Evolutionary conservation across 352 stramenopile species (phyloP), one percentile per base, ranked within the genome.

Genomic region (Phytophthora cajani): DNA sequence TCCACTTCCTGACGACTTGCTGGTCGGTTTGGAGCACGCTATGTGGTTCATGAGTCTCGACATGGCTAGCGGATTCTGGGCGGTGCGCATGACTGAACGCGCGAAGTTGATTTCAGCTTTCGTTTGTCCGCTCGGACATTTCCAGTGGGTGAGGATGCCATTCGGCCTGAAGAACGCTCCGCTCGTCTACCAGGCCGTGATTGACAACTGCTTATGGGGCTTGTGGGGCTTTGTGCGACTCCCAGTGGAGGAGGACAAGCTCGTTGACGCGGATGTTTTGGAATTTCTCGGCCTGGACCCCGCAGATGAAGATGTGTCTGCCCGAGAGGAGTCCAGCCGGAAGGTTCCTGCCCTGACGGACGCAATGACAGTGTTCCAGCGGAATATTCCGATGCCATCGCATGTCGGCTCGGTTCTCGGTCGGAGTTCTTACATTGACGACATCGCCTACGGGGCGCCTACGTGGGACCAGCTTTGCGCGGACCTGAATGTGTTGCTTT

Each of bases 141-240:
- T 60, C 11, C 53, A 59, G 53, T 59, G 53, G 53, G 25, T 59
- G 8, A 12, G 53, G 5, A 59, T 59, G 53, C 53, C 33, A 5
- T 59, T 59, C 3, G 53, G 53, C 12, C 17, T 59, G 10, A 59
- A 36, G 33, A 59, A 59, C 8, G 53, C 53, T 3, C 53, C 32
- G 2, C 19, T 46, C 4, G 10, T 59, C 3, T 59, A 58, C 12
- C 53, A 50, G n/a, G 16, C 14, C 0, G 53, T 59, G 7, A 47
- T 59, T 16, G 49, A 59, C 32, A 59, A 49, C 10, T 59, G 53
- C 9, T 8, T 59, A 5, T 59, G 53, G 53, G 53, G 53, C 9
- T 8, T 59, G 5, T 59, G 53, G 53, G 53, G 53, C 5, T 59
- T 59, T 17, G 53, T 58, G 0, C 3, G 51, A 44, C 27, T 58